phyloP scores from a whole-genome alignment of 208 protist species.

The Acanthamoeba castellanii region DNA sequence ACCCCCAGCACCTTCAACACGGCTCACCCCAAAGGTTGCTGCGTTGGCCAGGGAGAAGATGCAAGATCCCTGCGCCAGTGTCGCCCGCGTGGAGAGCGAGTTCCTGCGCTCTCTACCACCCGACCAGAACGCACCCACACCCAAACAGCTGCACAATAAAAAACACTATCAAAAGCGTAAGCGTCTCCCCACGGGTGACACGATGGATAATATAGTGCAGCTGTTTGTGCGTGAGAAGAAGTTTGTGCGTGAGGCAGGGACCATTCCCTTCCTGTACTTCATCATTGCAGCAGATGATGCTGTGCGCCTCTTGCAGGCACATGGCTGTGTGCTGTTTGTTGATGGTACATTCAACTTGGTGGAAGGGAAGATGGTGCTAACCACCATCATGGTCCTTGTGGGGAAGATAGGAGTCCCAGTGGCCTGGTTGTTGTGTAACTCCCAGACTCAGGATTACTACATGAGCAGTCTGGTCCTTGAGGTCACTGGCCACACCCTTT shows the following conservation, averaged over 20 bases:
- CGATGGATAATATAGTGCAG: conserved; percentile 1
- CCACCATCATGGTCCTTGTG: conserved; percentile 16
- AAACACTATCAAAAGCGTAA: conserved; percentile 5
- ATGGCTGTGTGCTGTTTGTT: conserved; percentile 12
- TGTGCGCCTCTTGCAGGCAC: background rate
- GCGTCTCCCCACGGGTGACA: background rate
- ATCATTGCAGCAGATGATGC: conserved; percentile 19
- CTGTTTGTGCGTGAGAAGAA: conserved; percentile 8
- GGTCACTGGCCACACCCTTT: too few relatives aligned
- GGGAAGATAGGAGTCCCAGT: background rate
- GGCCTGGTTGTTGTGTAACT: background rate
- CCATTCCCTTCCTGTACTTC: conserved; percentile 13
- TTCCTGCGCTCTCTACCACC: background rate
- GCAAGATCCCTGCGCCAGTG: background rate
- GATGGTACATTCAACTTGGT: conserved; percentile 8
- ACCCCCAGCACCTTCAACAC: background rate
- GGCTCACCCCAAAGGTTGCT: background rate
- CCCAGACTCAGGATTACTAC: background rate
- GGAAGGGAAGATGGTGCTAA: conserved; percentile 6
- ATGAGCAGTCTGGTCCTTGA: background rate
- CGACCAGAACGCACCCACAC: background rate
- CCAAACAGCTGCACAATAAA: conserved; percentile 9
- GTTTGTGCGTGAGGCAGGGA: conserved; percentile 15
- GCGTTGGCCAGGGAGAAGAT: background rate
- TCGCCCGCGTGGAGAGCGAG: background rate